Evolutionary conservation across 805 yeast genomes (phyloP).

Genomic region (Wickerhamiella domercqiae): DNA sequence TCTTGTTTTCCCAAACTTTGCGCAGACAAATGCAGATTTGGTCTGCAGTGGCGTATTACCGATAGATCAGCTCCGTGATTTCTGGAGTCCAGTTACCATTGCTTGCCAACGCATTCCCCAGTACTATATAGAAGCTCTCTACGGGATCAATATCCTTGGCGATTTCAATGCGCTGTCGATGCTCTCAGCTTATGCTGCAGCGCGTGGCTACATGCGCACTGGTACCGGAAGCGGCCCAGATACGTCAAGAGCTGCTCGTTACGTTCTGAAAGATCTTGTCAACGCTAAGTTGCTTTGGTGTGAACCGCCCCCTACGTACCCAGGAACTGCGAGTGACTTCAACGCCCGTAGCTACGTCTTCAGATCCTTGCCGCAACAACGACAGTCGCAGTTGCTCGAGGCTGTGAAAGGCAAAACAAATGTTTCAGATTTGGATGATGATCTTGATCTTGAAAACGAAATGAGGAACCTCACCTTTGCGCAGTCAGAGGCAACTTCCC

Average conservation of each 20-base stretch:
- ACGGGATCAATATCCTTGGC: slow-evolving; percentile 78
- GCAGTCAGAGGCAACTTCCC: slow-evolving; percentile 32
- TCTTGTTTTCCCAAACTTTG: slow-evolving; percentile 94
- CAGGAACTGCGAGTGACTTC: slow-evolving; percentile 45
- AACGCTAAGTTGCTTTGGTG: slow-evolving; percentile 75
- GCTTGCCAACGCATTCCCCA: slow-evolving; percentile 84
- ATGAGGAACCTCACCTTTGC: slow-evolving; percentile 63
- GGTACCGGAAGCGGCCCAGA: slow-evolving; percentile 89
- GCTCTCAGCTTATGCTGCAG: slow-evolving; percentile 82
- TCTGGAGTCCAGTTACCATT: slow-evolving; percentile 72
- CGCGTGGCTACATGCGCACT: slow-evolving; percentile 85
- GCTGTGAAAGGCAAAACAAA: slow-evolving; percentile 37
- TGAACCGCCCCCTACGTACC: slow-evolving; percentile 71
- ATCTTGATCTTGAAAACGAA: slow-evolving; percentile 53
- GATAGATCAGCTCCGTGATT: slow-evolving; percentile 89
- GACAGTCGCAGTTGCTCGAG: slow-evolving; percentile 45
- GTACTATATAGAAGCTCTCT: slow-evolving; percentile 72
- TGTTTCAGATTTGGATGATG: slow-evolving; percentile 33
- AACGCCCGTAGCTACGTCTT: slow-evolving; percentile 62
- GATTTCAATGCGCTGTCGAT: slow-evolving; percentile 76
- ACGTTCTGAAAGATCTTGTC: slow-evolving; percentile 85
- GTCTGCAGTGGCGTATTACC: slow-evolving; percentile 99
- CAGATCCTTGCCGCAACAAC: slow-evolving; percentile 48
- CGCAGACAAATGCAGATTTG: slow-evolving; percentile 88
- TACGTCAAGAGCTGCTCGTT: slow-evolving; percentile 86